Base-by-base conservation (phyloP, 2,329 filamentous ascomycete genomes). In the Knoxdaviesia capensis region DNA sequence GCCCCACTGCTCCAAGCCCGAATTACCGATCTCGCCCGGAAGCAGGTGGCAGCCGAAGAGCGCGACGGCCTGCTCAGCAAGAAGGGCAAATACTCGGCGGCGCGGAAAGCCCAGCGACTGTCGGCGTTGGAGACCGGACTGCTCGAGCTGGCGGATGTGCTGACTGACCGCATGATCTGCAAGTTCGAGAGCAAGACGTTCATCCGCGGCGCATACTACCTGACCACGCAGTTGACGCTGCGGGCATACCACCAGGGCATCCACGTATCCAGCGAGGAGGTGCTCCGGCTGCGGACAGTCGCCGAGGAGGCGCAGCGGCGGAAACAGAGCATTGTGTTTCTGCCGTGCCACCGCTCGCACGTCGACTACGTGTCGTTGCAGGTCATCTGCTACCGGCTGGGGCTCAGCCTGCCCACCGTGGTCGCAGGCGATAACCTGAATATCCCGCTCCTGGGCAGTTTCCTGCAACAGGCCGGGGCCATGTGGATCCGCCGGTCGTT, bases 391-490 rank as follows among this genome's bases (percentile, higher is more conserved):
- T 98, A 94, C 58, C 77, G 90, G 2, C 64, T 98, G 4, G 90
- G 90, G 1, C 70, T 98, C 11, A 84, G 80, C 0, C 63, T 98
- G 2, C 90, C 90, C 0, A 84, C 88, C 1, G 84, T 98, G 2
- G 87, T 98, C 0, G 84, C 90, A 1, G 90, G 90, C 7, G 90
- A 98, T 53, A 98, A 98, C 53, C 64, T 98, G 41, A 98, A 98
- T 54, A 86, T 98, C 49, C 90, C 90, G 0, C 62, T 93, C 1
- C 74, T 98, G 0, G 90, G 90, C 1, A 72, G 71, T 36, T 98
- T 98, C 54, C 61, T 98, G 45, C 90, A 98, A 54, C 82, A 94
- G 61, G 86, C 87, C n/a, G 87, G 85, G 42, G 88, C 88, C 31
- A 93, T 96, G 84, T 96, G 81, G 74, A 96, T 98, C 53, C 74